Base-by-base conservation (phyloP, 495 filamentous ascomycete species). In the Cryomyces minteri region DNA sequence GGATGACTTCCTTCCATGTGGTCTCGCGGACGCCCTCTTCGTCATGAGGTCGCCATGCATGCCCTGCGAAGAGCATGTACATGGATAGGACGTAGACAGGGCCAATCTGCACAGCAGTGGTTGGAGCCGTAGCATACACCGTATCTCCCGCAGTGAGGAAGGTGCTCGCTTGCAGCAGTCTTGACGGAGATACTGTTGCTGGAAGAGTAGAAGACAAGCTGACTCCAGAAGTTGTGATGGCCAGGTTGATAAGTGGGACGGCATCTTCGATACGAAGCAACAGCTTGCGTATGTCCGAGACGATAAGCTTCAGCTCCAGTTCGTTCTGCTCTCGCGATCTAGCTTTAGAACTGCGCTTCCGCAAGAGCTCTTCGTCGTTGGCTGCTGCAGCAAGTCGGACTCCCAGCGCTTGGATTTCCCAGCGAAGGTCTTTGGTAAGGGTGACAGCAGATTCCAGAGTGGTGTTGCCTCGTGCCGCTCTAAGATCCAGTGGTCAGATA, bases 1-100 rank as follows among this genome's bases (percentile, higher is more conserved):
- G 86, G 44, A 96, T 86, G 38, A 94, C 87, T 57, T 99, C 92
- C 55, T 96, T 92, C 92, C 90, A 96, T 0, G 88, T 87, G 1
- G 82, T 78, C 52, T 88, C 80, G 39, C 83, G 69, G 34, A 78
- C 56, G 12, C 66, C 71, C 54, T 77, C 68, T 48, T 79, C 72
- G 44, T 80, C 68, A 41, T 79, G 69, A 5, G 69, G 71, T 28
- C 77, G 67, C 34, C 48, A 44, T 11, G 79, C 61, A 62, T 99
- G 87, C 14, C 85, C 77, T 9, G 76, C 70, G 57, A 96, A 99
- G 5, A 95, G 75, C 92, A 99, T 96, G 63, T 96, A 99, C 60
- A 96, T 68, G 1, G 88, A 92, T 11, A 96, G 58, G 0, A 74
- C 84, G 56, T 95, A 96, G 0, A 79, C 77, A 0, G 90, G 84